A percentile compares a stretch with the other conserved stretches of the same genome.
phyloP scores from a whole-genome alignment of 1,139 yeast genomes.

The Candida tetrigidarum region DNA sequence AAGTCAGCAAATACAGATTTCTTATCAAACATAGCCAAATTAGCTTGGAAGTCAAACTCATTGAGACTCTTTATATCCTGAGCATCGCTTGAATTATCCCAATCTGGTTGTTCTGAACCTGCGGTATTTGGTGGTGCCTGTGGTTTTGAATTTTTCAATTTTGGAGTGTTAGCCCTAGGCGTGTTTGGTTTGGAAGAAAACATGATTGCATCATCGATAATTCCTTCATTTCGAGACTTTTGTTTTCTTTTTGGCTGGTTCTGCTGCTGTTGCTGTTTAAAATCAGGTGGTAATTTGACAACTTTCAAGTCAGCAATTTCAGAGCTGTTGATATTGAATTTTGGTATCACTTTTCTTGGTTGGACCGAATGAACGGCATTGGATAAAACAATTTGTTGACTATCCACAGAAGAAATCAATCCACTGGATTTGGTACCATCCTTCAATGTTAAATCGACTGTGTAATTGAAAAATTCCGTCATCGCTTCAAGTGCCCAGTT shows the following conservation, averaged over 20 bases:
- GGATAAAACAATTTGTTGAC: slow-evolving; percentile 40
- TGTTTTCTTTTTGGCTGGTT: slow-evolving; percentile 21
- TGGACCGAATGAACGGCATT: slow-evolving; percentile 31
- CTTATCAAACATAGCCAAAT: slow-evolving; percentile 83
- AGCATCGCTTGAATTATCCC: slow-evolving; percentile 54
- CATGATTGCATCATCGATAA: slow-evolving; percentile 33
- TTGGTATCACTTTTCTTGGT: slow-evolving; percentile 23
- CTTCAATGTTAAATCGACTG: slow-evolving; percentile 53
- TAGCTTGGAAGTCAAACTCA: slow-evolving; percentile 89
- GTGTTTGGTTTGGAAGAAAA: slow-evolving; percentile 22
- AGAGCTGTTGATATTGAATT: slow-evolving; percentile 32
- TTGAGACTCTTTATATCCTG: slow-evolving; percentile 51
- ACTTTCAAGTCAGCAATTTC: slow-evolving; percentile 54
- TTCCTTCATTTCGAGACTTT: slow-evolving; percentile 14
- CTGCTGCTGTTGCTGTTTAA: slow-evolving; percentile 20
- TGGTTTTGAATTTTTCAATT: slow-evolving; percentile 10
- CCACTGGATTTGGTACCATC: slow-evolving; percentile 52
- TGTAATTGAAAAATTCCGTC: slow-evolving; percentile 57
- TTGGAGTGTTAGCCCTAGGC: slow-evolving; percentile 22
- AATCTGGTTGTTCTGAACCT: slow-evolving; percentile 29
- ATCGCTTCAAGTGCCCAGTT: slow-evolving; percentile 13
- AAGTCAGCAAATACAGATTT: slow-evolving; percentile 78
- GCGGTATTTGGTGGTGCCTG: not conserved
- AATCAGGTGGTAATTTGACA: slow-evolving; percentile 47
- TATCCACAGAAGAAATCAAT: slow-evolving; percentile 46